A percentile compares a stretch with the other conserved stretches of the same genome.
Evolutionary conservation across 768 basidiomycete genomes (phyloP).

Genomic region (Lyophyllum decastes): DNA sequence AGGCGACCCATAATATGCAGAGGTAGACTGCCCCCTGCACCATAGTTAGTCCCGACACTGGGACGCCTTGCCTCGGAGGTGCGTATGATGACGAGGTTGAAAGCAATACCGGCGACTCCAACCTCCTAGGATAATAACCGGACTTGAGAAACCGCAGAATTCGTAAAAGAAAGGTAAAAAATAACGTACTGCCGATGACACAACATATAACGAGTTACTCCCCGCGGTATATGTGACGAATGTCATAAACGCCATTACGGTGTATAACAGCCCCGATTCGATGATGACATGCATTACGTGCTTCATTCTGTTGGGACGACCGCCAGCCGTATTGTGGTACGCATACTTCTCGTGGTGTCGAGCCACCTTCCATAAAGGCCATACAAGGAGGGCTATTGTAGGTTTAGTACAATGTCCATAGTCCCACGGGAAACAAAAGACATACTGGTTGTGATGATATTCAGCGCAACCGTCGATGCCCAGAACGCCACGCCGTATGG

Average conservation of each 20-base stretch:
- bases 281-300: constrained; percentile 7
- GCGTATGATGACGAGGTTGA: constrained; percentile 11
- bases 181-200: background rate
- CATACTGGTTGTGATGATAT: constrained; percentile 16
- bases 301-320: constrained; percentile 1
- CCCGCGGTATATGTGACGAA: constrained; percentile 7
- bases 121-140: background rate
- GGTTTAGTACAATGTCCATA: background rate
- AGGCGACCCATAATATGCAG: background rate
- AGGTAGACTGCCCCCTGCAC: background rate
- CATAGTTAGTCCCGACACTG: background rate
- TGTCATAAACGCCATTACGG: background rate
- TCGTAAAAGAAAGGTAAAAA: background rate
- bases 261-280: background rate
- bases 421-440: background rate
- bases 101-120: constrained; percentile 10
- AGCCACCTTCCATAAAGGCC: constrained; percentile 7
- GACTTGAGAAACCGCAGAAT: background rate
- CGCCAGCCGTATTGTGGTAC: background rate
- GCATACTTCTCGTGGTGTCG: constrained; percentile 3
- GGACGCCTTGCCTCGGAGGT: background rate
- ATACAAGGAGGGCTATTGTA: constrained; percentile 1
- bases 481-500: constrained; percentile 16
- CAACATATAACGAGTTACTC: constrained; percentile 5
- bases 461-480: constrained; percentile 16